A percentile compares a stretch with the other conserved stretches of the same genome.
These are phyloP conservation scores for Tympanopsis confertula DNA, from an alignment of 2,329 filamentous ascomycete species.

Conservation along the genomic window DNA sequence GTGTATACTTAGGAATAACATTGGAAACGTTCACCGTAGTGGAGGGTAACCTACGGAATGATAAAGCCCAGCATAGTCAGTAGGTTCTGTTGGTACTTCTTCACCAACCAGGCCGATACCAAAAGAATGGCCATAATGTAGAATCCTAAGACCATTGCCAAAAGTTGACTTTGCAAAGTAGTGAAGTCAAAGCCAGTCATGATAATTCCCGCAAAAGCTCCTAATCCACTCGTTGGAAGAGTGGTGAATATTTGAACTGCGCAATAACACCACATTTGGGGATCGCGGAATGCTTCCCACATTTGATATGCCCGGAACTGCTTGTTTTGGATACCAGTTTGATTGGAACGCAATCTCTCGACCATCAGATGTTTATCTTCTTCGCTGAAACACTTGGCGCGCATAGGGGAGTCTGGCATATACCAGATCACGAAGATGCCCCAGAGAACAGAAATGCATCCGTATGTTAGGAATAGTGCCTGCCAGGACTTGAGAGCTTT, in stretches of 20 bases:
- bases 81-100: constrained; percentile 58
- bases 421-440: constrained; percentile 51
- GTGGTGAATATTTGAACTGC: constrained; percentile 61
- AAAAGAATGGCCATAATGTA: constrained; percentile 65
- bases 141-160: constrained; percentile 64
- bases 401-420: constrained; percentile 62
- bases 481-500: constrained; percentile 54
- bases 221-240: constrained; percentile 60
- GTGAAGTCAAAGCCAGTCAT: constrained; percentile 59
- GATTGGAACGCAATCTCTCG: constrained; percentile 46
- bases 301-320: constrained; percentile 32
- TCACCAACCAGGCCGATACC: constrained; percentile 54
- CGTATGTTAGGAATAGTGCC: constrained; percentile 56
- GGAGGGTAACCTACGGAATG: constrained; percentile 40
- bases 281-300: constrained; percentile 44
- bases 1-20: constrained; percentile 3
- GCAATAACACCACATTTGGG: constrained; percentile 54
- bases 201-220: constrained; percentile 65
- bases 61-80: constrained; percentile 55
- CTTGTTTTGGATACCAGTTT: constrained; percentile 48
- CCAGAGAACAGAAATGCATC: constrained; percentile 49
- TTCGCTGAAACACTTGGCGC: constrained; percentile 57
- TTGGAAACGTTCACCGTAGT: not conserved
- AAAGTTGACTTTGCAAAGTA: constrained; percentile 55
- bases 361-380: constrained; percentile 54